Base-by-base conservation (phyloP, 768 basidiomycete species). In the Serendipita indica region DNA sequence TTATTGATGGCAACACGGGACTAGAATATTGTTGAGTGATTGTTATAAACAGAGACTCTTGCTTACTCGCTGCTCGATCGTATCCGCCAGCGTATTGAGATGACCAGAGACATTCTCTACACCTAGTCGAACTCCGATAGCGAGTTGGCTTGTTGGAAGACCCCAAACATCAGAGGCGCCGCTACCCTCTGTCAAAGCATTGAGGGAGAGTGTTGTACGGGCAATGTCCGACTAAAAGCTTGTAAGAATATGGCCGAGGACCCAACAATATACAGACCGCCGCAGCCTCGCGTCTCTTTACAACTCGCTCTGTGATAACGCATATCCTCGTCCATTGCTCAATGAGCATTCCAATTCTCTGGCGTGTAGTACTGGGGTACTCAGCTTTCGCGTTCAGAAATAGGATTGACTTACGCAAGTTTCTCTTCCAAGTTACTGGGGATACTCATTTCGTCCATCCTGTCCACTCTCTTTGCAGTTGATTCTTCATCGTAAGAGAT, bases 251-350 rank as follows among this genome's bases (percentile, higher is more conserved):
- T 18, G 18, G 37, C 18, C 37, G n/a, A n/a, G n/a, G n/a, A 39
- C 37, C 18, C 14, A 30, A 22, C 37, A 20, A 2, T 2, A 28
- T 14, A 33, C 88, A 80, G 85, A 87, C 89, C 77, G 87, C 84
- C 74, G 87, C 85, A 72, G 89, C 86, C 77, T 93, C 87, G 66
- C 89, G 81, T 72, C 93, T 81, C 70, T 84, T 89, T 58, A 94
- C 79, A 63, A 89, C 79, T 61, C 91, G 84, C 72, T 98, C 94
- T 18, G 84, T 79, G 58, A 91, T 77, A 59, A 88, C 72, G 68
- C 88, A 89, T 67, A 97, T 83, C 65, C 85, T 83, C 65, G 92
- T 88, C 89, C 92, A 96, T 61, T 88, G 83, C 60, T 90, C 90
- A 60, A 97, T 86, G 37, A 94, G 73, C 2, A 80, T 74, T 41